Conservation (phyloP, 140 eudicot genomes). For the Oenanthe javanica region DNA sequence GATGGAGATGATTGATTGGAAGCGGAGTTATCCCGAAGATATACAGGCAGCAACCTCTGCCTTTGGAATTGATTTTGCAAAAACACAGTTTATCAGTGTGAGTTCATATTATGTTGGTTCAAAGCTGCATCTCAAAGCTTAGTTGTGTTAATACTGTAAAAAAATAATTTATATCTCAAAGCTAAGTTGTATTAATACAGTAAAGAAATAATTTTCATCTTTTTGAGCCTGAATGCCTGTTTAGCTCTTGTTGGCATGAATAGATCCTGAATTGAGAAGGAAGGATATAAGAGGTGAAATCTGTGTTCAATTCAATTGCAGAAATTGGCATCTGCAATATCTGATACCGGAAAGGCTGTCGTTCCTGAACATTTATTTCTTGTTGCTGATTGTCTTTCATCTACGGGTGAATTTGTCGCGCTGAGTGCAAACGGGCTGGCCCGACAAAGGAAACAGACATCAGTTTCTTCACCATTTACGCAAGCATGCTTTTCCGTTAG, state of each 20-base stretch:
- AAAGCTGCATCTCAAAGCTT: not conserved
- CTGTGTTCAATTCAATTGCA: constrained; percentile 22
- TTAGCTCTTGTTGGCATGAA: not conserved
- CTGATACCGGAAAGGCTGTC: constrained; percentile 65
- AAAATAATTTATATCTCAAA: too few species aligned
- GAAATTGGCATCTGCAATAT: constrained; percentile 56
- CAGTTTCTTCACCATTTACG: constrained; percentile 59
- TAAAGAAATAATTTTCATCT: not conserved
- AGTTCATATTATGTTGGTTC: constrained; percentile 19
- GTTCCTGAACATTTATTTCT: constrained; percentile 79
- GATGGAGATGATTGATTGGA: constrained; percentile 86
- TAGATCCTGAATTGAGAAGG: not conserved
- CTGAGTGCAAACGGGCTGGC: constrained; percentile 67
- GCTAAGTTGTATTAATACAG: too few species aligned
- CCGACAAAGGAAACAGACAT: constrained; percentile 47
- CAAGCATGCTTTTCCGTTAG: constrained; percentile 85
- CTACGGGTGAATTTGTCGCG: constrained; percentile 73
- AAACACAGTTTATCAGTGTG: constrained; percentile 54
- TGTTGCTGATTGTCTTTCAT: constrained; percentile 62
- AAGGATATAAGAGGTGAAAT: constrained; percentile 7
- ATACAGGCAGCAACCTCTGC: constrained; percentile 48
- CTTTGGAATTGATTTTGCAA: constrained; percentile 69
- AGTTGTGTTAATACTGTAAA: too few species aligned
- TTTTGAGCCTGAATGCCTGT: not conserved
- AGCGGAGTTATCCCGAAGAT: constrained; percentile 80